Percentiles rank a stretch among this genome's conserved stretches.
Conservation (phyloP, 805 yeast genomes). For the Candida boleticola region DNA sequence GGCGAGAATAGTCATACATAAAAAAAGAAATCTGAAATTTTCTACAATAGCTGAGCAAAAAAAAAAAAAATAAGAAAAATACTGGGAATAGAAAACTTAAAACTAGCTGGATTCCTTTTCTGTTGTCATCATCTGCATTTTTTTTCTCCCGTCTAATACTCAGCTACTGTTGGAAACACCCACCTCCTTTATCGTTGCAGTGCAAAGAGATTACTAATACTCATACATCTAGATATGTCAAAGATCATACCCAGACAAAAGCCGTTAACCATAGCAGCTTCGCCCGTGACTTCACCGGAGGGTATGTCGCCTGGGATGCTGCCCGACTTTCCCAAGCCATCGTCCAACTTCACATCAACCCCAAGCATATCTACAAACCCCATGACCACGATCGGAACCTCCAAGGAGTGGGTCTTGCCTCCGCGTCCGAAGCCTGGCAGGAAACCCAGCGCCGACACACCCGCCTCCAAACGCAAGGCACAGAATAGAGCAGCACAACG, state of each 20-base stretch:
- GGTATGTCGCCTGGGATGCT: slow-evolving; percentile 6
- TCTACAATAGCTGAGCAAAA: too few species aligned
- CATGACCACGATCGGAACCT: slow-evolving; percentile 43
- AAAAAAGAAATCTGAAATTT: too few species aligned
- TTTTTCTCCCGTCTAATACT: too few species aligned
- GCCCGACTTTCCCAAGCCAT: slow-evolving; percentile 11
- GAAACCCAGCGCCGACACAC: slow-evolving; percentile 70
- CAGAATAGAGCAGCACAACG: slow-evolving; percentile 94
- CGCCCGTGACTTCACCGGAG: slow-evolving; percentile 11
- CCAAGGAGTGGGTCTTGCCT: slow-evolving; percentile 59
- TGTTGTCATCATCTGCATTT: too few species aligned
- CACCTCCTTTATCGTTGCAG: too few species aligned
- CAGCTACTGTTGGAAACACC: too few species aligned
- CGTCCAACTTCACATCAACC: slow-evolving; percentile 2
- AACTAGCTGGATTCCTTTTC: too few species aligned
- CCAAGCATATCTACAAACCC: not conserved
- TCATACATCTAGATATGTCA: slow-evolving; percentile 4
- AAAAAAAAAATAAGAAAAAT: too few species aligned
- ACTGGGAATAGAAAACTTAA: too few species aligned
- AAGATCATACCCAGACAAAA: slow-evolving; percentile 14
- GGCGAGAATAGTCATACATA: slow-evolving; percentile 6
- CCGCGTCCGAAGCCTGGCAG: slow-evolving; percentile 63
- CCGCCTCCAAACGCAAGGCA: slow-evolving; percentile 82
- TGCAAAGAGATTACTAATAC: too few species aligned
- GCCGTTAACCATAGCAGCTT: slow-evolving; percentile 16